phyloP scores from a whole-genome alignment of 495 filamentous ascomycete species.

The Penicillium diatomitis region DNA sequence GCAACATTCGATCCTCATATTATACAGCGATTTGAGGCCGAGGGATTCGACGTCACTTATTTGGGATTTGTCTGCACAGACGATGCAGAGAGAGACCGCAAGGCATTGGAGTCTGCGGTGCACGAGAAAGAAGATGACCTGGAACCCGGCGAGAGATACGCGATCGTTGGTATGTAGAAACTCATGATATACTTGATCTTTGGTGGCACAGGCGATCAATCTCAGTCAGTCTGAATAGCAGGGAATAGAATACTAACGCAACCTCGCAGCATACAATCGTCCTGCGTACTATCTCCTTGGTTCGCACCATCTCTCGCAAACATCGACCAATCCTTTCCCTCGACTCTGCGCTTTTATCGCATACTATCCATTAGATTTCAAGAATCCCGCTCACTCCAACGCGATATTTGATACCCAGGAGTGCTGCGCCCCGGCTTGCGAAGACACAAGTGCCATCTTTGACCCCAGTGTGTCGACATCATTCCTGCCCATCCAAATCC shows the following conservation, averaged over 20 bases:
- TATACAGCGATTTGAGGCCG: constrained; percentile 47
- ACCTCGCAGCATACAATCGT: constrained; percentile 40
- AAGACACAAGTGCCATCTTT: constrained; percentile 27
- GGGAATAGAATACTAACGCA: neutral
- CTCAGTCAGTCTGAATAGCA: too few species aligned
- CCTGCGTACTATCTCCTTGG: constrained; percentile 48
- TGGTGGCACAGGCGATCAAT: too few species aligned
- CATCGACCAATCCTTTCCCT: constrained; percentile 27
- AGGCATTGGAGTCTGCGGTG: constrained; percentile 33
- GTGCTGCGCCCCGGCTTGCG: constrained; percentile 16
- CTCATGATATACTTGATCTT: neutral
- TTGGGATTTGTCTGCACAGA: constrained; percentile 42
- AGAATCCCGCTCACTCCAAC: constrained; percentile 1
- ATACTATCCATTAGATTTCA: constrained; percentile 43
- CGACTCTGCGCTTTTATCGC: constrained; percentile 43
- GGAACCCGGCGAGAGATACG: constrained; percentile 37
- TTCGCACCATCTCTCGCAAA: constrained; percentile 37
- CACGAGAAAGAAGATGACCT: constrained; percentile 38
- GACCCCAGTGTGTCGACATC: constrained; percentile 19
- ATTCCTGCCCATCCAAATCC: constrained; percentile 43
- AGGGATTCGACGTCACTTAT: constrained; percentile 57
- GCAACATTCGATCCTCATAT: constrained; percentile 48
- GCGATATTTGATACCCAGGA: constrained; percentile 1
- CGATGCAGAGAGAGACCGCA: constrained; percentile 27
- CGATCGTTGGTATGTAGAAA: constrained; percentile 32